Evolutionary conservation across 345 rosid species (phyloP).

Genomic region (Syzygium grande): DNA sequence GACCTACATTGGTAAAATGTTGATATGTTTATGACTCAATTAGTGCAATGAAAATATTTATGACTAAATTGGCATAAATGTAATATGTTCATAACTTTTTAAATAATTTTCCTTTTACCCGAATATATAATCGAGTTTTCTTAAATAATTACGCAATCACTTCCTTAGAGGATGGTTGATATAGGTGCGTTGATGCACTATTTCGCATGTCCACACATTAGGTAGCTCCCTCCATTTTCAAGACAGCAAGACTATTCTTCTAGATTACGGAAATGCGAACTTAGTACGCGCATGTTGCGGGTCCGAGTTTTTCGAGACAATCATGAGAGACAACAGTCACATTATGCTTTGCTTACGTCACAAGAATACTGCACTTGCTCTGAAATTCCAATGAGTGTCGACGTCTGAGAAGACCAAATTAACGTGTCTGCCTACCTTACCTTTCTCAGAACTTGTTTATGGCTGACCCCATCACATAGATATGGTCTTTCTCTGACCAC

Average conservation of each 20-base stretch:
- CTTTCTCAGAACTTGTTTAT: neutral
- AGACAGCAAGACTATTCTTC: neutral
- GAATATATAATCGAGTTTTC: neutral
- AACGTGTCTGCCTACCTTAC: neutral
- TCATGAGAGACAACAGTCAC: neutral
- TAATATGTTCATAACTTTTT: too few species aligned
- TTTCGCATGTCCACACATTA: neutral
- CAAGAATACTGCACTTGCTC: neutral
- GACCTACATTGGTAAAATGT: too few species aligned
- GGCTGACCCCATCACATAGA: neutral
- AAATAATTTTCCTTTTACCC: too few species aligned
- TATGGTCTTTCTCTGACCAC: neutral
- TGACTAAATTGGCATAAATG: too few species aligned
- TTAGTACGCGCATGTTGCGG: neutral
- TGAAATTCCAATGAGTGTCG: neutral
- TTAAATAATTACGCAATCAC: neutral
- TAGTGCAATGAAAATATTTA: too few species aligned
- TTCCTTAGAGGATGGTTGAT: neutral
- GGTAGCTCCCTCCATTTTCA: neutral
- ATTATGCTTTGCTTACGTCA: constrained; percentile 14
- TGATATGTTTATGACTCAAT: too few species aligned
- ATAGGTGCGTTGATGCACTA: neutral
- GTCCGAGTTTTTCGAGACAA: neutral
- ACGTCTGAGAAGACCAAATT: neutral
- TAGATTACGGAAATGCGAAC: neutral